phyloP scores from a whole-genome alignment of 768 basidiomycete species.

The Suillus sp. region DNA sequence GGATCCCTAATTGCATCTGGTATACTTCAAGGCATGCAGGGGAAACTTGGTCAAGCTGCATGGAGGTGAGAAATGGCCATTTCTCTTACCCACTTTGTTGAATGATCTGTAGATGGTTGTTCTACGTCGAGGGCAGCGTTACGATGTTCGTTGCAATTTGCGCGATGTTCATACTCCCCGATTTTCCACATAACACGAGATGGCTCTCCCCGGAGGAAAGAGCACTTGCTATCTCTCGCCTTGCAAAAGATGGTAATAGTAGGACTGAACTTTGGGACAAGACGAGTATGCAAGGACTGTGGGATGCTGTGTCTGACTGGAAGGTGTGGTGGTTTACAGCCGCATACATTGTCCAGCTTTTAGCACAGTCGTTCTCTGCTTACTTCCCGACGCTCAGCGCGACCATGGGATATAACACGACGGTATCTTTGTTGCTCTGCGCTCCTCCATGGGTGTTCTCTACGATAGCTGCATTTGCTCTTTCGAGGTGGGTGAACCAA shows the following conservation, averaged over 20 bases:
- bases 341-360: constrained; percentile 17
- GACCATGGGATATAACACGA: constrained; percentile 40
- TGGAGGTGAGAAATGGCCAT: constrained; percentile 38
- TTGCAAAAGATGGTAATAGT: constrained; percentile 31
- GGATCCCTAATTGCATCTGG: constrained; percentile 47
- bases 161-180: constrained; percentile 39
- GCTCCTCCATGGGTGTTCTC: constrained; percentile 41
- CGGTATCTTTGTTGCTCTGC: constrained; percentile 42
- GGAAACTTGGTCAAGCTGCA: constrained; percentile 38
- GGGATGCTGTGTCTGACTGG: constrained; percentile 40
- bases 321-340: constrained; percentile 44
- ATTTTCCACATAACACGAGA: constrained; percentile 36
- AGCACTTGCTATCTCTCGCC: constrained; percentile 32
- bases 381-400: constrained; percentile 30
- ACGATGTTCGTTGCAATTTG: constrained; percentile 38
- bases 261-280: constrained; percentile 21
- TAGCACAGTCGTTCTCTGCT: constrained; percentile 27
- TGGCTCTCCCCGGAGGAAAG: constrained; percentile 35
- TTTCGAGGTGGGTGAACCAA: constrained; percentile 6
- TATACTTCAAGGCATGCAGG: constrained; percentile 45
- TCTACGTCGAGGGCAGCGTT: constrained; percentile 33
- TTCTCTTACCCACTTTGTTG: not conserved
- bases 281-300: constrained; percentile 31
- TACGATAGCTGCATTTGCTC: constrained; percentile 33
- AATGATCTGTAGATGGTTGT: constrained; percentile 19